phyloP scores from a whole-genome alignment of 148 eudicot species.

The Camellia sinensis region DNA sequence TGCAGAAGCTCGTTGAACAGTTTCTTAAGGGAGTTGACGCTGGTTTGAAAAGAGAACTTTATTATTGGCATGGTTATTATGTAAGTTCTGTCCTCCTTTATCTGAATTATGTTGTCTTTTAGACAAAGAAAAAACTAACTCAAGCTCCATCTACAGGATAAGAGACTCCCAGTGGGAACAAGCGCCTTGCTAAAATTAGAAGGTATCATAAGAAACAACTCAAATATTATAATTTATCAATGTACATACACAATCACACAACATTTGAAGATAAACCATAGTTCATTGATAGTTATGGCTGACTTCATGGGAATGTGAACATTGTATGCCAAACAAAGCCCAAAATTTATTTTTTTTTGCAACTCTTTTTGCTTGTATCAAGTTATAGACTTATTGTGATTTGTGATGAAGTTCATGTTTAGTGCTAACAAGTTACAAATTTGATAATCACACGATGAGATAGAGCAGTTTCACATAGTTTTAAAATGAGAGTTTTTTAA shows the following conservation, averaged over 20 bases:
- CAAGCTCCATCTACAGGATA: conserved; percentile 33
- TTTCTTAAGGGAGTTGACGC: conserved; percentile 42
- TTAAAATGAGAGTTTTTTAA: neutral
- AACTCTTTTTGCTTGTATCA: neutral
- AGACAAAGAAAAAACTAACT: conserved; percentile 1
- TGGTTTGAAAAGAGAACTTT: conserved; percentile 39
- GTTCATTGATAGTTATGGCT: too few relatives aligned
- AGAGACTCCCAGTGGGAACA: conserved; percentile 49
- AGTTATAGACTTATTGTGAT: neutral
- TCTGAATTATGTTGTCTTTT: neutral
- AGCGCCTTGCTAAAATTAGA: conserved; percentile 46
- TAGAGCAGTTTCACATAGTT: neutral
- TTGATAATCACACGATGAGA: neutral
- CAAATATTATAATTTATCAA: neutral
- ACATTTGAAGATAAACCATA: too few relatives aligned
- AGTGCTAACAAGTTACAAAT: too few relatives aligned
- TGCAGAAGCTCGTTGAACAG: conserved; percentile 49
- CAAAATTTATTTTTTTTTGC: too few relatives aligned
- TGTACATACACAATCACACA: neutral
- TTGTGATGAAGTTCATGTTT: neutral
- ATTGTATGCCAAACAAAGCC: too few relatives aligned
- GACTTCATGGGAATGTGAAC: too few relatives aligned
- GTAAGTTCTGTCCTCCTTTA: conserved; percentile 27
- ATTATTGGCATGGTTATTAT: conserved; percentile 55
- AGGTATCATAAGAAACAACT: conserved; percentile 26